These are phyloP conservation scores for Mucor saturninus DNA, from an alignment of 371 early-diverging fungal genomes.

Conservation along the genomic window DNA sequence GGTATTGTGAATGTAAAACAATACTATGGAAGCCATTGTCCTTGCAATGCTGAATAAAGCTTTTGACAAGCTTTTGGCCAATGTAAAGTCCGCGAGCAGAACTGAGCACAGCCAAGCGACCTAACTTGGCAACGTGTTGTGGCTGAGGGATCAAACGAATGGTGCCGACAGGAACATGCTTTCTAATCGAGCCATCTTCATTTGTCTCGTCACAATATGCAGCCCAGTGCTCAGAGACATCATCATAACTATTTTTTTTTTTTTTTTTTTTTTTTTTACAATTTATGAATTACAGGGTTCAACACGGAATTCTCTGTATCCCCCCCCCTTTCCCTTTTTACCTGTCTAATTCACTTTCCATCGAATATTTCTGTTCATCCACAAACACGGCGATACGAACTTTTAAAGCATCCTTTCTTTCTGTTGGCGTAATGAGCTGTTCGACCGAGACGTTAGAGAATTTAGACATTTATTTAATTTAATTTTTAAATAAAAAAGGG, in stretches of 20 bases:
- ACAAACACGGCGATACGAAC: conserved; percentile 50
- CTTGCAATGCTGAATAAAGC: conserved; percentile 26
- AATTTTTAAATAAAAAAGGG: no score
- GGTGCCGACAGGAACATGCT: conserved; percentile 43
- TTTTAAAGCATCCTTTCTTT: conserved; percentile 34
- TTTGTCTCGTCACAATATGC: conserved; percentile 32
- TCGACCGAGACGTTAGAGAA: conserved; percentile 16
- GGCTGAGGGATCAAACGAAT: conserved; percentile 32
- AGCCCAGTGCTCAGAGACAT: conserved; percentile 34
- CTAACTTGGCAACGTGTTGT: conserved; percentile 37
- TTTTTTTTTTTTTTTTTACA: background rate
- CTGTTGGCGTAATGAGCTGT: conserved; percentile 15
- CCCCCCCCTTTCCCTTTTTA: conserved; percentile 8
- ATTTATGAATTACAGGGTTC: no score
- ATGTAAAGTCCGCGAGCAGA: conserved; percentile 43
- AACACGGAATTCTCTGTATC: no score
- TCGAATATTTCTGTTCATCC: conserved; percentile 48
- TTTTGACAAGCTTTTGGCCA: conserved; percentile 36
- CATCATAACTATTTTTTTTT: conserved; percentile 20
- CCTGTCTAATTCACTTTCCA: conserved; percentile 47
- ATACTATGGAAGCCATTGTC: conserved; percentile 23
- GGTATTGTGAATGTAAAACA: conserved; percentile 42
- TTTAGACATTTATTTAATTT: conserved; percentile 14
- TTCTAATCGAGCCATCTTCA: conserved; percentile 4
- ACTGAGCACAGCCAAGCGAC: conserved; percentile 47